Conservation (phyloP, 148 eudicot species). For the Chenopodium formosanum region DNA sequence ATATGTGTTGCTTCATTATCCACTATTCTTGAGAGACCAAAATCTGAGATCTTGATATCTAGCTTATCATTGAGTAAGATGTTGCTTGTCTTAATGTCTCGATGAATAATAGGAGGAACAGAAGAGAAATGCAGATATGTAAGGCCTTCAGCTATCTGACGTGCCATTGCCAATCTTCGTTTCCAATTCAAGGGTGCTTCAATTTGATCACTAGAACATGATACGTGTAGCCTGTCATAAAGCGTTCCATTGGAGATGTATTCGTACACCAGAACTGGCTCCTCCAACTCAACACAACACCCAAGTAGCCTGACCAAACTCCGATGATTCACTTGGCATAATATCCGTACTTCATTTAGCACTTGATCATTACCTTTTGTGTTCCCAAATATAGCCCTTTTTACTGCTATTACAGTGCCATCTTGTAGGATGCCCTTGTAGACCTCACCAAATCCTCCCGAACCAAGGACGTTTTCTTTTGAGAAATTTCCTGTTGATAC, state of each 20-base stretch:
- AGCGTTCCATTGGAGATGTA: conserved; percentile 55
- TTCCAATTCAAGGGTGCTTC: conserved; percentile 37
- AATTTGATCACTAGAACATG: conserved; percentile 3
- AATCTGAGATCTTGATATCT: conserved; percentile 56
- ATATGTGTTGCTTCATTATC: conserved; percentile 46
- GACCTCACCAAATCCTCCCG: conserved; percentile 63
- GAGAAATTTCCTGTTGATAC: conserved; percentile 48
- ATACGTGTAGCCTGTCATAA: conserved; percentile 42
- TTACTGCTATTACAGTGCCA: conserved; percentile 52
- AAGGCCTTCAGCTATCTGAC: conserved; percentile 58
- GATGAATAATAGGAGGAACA: conserved; percentile 53
- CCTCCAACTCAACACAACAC: conserved; percentile 53
- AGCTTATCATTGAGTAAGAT: conserved; percentile 51
- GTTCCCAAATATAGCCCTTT: conserved; percentile 54
- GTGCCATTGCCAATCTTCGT: conserved; percentile 41
- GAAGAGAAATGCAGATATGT: conserved; percentile 58
- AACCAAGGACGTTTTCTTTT: conserved; percentile 45
- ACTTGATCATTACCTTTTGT: conserved; percentile 51
- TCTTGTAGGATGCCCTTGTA: conserved; percentile 51
- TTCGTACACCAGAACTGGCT: conserved; percentile 53
- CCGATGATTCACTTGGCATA: conserved; percentile 64
- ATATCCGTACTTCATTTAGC: conserved; percentile 60
- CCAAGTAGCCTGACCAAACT: conserved; percentile 51
- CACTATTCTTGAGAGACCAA: conserved; percentile 57
- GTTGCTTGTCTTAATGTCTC: conserved; percentile 58